These are phyloP conservation scores for Mercurialis annua DNA, from an alignment of 345 rosid genomes.

Conservation along the genomic window DNA sequence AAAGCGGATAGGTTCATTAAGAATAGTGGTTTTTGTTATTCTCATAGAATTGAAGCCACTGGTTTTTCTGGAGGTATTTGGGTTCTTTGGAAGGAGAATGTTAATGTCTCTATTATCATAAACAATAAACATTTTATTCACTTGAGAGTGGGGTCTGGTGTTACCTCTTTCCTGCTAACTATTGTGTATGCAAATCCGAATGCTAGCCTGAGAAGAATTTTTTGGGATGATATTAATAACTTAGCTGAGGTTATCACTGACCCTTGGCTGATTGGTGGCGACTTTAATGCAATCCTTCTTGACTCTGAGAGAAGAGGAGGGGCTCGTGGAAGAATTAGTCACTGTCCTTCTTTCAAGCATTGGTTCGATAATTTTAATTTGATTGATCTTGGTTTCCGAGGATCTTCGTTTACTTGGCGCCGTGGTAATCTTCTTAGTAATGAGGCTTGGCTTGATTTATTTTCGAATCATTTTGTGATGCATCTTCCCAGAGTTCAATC, in stretches of 20 bases:
- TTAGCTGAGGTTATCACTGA: not conserved
- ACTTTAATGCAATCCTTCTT: not conserved
- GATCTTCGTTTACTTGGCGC: not conserved
- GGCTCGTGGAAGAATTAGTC: not conserved
- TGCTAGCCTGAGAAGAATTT: too few species aligned
- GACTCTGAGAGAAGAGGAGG: not conserved
- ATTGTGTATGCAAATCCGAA: not conserved
- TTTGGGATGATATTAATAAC: not conserved
- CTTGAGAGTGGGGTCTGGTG: too few species aligned
- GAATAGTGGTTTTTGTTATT: not conserved
- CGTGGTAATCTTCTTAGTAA: not conserved
- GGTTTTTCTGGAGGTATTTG: not conserved
- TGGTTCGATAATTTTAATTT: not conserved
- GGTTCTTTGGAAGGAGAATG: not conserved
- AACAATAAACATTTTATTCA: not conserved
- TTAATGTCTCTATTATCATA: too few species aligned
- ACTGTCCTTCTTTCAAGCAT: too few species aligned
- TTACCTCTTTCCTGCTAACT: not conserved
- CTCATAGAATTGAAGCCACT: not conserved
- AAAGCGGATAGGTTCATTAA: not conserved
- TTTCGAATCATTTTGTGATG: too few species aligned
- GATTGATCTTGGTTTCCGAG: not conserved
- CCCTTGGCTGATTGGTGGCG: not conserved
- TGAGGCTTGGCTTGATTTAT: not conserved
- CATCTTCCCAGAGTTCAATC: too few species aligned